Evolutionary conservation across 345 rosid species (phyloP).

Genomic region (Viola odorata): DNA sequence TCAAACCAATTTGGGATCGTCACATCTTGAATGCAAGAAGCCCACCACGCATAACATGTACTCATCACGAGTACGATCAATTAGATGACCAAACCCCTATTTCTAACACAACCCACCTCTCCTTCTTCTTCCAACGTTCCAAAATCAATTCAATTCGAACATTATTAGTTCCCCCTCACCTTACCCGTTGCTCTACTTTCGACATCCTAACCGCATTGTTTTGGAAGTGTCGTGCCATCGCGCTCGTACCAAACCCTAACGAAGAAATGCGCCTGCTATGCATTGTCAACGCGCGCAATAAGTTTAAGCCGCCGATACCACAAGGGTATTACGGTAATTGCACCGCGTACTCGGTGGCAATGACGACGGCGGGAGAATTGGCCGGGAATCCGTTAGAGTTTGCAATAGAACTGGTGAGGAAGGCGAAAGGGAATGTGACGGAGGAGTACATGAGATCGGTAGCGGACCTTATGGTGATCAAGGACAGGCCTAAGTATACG

Average conservation of each 20-base stretch:
- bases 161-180: background rate
- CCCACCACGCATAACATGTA: conserved; percentile 6
- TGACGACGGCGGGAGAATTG: conserved; percentile 6
- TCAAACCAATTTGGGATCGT: conserved; percentile 10
- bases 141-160: conserved; percentile 1
- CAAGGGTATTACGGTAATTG: conserved; percentile 18
- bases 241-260: conserved; percentile 1
- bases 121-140: conserved; percentile 16
- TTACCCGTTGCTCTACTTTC: background rate
- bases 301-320: conserved; percentile 9
- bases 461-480: conserved; percentile 21
- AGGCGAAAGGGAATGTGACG: conserved; percentile 8
- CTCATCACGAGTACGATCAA: conserved; percentile 10
- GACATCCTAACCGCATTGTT: conserved; percentile 18
- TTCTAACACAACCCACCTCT: conserved; percentile 8
- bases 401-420: conserved; percentile 13
- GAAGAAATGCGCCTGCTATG: conserved; percentile 11
- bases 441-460: conserved; percentile 23
- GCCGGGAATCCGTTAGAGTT: conserved; percentile 3
- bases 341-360: conserved; percentile 13
- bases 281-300: conserved; percentile 6
- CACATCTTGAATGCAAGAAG: conserved; percentile 10
- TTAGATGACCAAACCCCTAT: conserved; percentile 4
- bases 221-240: conserved; percentile 19
- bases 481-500: conserved; percentile 20